These are phyloP conservation scores for Spinacia oleracea DNA, from an alignment of 179 eudicot genomes.

Conservation along the genomic window DNA sequence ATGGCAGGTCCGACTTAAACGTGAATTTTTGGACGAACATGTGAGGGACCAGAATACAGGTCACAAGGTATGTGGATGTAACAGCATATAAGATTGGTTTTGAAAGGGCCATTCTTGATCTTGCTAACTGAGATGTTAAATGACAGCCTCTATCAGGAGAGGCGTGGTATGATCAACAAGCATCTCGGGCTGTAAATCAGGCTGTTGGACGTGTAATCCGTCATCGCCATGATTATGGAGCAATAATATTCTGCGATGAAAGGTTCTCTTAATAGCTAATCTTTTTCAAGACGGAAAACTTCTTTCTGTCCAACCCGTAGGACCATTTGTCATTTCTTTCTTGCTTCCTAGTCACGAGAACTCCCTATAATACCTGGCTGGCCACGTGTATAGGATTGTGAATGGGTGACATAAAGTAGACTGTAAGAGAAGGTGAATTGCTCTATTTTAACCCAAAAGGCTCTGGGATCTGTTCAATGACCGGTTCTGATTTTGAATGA, in stretches of 20 bases:
- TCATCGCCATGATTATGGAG: conserved; percentile 96
- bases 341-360: background rate
- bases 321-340: background rate
- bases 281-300: background rate
- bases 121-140: conserved; percentile 34
- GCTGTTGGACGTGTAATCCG: conserved; percentile 99
- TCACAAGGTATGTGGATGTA: conserved; percentile 53
- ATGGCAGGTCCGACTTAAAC: conserved; percentile 85
- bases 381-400: background rate
- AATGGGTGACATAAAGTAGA: background rate
- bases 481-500: too few relatives aligned
- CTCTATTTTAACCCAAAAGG: background rate
- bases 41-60: conserved; percentile 39
- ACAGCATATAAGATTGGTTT: conserved; percentile 3
- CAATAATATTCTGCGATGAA: conserved; percentile 93
- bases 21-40: conserved; percentile 82
- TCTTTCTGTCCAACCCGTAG: background rate
- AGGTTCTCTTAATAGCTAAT: conserved; percentile 46
- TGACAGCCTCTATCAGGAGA: conserved; percentile 81
- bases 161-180: conserved; percentile 94
- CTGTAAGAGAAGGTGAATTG: background rate
- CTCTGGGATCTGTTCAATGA: background rate
- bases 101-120: background rate
- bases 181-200: conserved; percentile 94
- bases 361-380: background rate